These are phyloP conservation scores for Ostreobium quekettii DNA, from an alignment of 139 green algal species.

Conservation along the genomic window DNA sequence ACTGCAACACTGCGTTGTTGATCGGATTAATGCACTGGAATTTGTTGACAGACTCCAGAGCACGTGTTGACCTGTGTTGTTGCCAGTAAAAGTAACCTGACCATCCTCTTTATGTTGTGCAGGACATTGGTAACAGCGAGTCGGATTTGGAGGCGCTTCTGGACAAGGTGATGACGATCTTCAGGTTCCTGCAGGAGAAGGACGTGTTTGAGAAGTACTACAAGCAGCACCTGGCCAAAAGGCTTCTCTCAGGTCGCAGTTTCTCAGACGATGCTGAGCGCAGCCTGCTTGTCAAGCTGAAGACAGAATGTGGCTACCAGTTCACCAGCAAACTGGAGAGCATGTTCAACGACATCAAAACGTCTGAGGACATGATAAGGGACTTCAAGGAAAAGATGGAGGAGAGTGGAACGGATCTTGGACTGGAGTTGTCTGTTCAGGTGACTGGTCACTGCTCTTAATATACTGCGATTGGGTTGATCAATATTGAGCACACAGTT, in stretches of 20 bases:
- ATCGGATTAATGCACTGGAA: no score
- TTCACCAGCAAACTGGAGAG: slow-evolving; percentile 96
- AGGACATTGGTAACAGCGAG: no score
- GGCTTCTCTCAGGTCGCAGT: slow-evolving; percentile 71
- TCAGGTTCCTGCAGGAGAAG: slow-evolving; percentile 90
- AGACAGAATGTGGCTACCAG: slow-evolving; percentile 97
- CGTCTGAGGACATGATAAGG: slow-evolving; percentile 61
- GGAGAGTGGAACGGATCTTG: slow-evolving; percentile 33
- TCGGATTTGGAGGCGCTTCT: slow-evolving; percentile 80
- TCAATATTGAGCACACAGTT: no score
- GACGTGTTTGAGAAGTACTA: slow-evolving; percentile 99
- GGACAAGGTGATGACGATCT: slow-evolving; percentile 89
- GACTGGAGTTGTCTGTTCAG: slow-evolving; percentile 72
- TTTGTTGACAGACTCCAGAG: no score
- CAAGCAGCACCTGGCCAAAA: slow-evolving; percentile 94
- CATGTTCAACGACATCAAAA: slow-evolving; percentile 99
- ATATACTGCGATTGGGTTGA: no score
- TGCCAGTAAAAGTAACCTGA: no score
- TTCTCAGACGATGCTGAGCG: slow-evolving; percentile 72
- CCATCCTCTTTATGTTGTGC: no score
- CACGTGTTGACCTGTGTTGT: no score
- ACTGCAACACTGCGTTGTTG: no score
- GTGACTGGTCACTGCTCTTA: slow-evolving; percentile 31
- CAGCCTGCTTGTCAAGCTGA: slow-evolving; percentile 91
- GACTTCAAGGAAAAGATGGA: slow-evolving; percentile 59